Evolutionary conservation across 331 rosid species (phyloP).

Genomic region (Acacia concinna): DNA sequence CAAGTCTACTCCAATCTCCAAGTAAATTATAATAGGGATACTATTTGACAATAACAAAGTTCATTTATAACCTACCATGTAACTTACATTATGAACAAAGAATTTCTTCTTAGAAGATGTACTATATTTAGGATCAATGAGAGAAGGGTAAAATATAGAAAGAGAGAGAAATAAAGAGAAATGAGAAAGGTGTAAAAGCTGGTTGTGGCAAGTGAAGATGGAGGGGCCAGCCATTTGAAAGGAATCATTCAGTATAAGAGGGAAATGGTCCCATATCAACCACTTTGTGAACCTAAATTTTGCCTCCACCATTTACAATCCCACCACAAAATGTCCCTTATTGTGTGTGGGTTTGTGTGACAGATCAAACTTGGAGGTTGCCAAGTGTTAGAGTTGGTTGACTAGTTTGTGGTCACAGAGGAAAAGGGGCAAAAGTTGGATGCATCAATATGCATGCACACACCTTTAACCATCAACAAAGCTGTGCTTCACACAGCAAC

Average conservation of each 20-base stretch:
- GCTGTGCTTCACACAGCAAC: slow-evolving; percentile 35
- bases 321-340: slow-evolving; percentile 21
- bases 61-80: background rate
- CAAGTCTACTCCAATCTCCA: background rate
- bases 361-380: slow-evolving; percentile 27
- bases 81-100: no score
- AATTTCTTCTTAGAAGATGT: background rate
- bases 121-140: no score
- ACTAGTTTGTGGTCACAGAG: slow-evolving; percentile 16
- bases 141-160: background rate
- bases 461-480: slow-evolving; percentile 42
- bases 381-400: slow-evolving; percentile 16
- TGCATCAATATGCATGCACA: slow-evolving; percentile 44
- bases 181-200: background rate
- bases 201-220: background rate
- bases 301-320: slow-evolving; percentile 30
- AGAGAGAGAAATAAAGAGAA: background rate
- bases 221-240: slow-evolving; percentile 25
- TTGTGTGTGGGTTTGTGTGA: background rate
- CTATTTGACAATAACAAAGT: background rate
- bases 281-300: slow-evolving; percentile 26
- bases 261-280: slow-evolving; percentile 36
- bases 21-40: background rate
- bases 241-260: slow-evolving; percentile 18
- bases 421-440: slow-evolving; percentile 30